A percentile compares a stretch with the other conserved stretches of the same genome.
phyloP scores from a whole-genome alignment of 2,329 filamentous ascomycete species.

The Ophiognomonia clavigignenti-juglandacearum region DNA sequence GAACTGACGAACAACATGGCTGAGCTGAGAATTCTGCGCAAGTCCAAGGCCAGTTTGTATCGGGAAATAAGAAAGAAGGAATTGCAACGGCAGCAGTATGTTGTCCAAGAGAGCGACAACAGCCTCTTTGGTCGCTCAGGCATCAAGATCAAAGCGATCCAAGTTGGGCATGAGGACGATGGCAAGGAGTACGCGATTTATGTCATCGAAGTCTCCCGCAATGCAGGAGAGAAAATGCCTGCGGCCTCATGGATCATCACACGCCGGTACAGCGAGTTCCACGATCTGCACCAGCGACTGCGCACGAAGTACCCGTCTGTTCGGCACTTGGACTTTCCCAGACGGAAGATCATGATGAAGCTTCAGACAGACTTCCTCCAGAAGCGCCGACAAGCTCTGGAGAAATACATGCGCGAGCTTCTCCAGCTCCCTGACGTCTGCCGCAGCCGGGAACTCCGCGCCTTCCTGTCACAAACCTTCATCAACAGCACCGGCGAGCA shows the following conservation, averaged over 20 bases:
- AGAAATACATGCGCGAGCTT: conserved; percentile 78
- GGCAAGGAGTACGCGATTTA: conserved; percentile 93
- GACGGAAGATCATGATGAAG: conserved; percentile 90
- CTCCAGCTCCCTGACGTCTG: conserved; percentile 89
- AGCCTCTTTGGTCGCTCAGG: conserved; percentile 89
- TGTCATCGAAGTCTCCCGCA: conserved; percentile 83
- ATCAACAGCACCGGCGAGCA: conserved; percentile 58
- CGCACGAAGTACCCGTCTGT: conserved; percentile 83
- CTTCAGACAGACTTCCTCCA: conserved; percentile 93
- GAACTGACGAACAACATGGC: conserved; percentile 96
- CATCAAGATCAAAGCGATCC: conserved; percentile 85
- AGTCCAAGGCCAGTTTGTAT: conserved; percentile 89
- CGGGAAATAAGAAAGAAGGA: conserved; percentile 92
- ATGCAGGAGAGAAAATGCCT: conserved; percentile 92
- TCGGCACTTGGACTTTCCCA: conserved; percentile 83
- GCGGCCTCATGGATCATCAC: conserved; percentile 92
- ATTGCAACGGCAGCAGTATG: conserved; percentile 92
- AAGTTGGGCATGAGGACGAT: conserved; percentile 87
- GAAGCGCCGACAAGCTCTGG: conserved; percentile 77
- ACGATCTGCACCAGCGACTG: conserved; percentile 87
- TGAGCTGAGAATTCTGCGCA: conserved; percentile 84
- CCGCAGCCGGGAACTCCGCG: conserved; percentile 83
- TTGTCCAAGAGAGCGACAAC: conserved; percentile 96
- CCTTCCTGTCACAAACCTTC: conserved; percentile 87
- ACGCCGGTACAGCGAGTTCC: conserved; percentile 94